Base-by-base conservation (phyloP, 768 basidiomycete genomes). In the Gymnopilus junonius region DNA sequence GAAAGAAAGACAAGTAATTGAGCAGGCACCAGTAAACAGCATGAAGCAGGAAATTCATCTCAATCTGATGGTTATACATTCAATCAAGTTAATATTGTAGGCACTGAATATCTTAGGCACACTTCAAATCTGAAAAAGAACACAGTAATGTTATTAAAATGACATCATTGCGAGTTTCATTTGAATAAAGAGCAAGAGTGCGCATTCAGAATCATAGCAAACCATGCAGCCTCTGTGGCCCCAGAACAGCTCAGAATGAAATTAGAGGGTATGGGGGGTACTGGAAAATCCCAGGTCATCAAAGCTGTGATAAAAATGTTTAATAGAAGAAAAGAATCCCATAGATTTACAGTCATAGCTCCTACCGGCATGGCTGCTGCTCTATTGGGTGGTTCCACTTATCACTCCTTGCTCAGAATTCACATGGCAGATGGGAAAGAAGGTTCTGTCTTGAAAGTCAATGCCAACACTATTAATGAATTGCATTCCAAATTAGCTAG, bases 111-210 rank as follows among this genome's bases (percentile, higher is more conserved):
- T 17, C 15, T 39, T 14, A 39, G 43, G 15, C 37, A 39, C 15
- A 17, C 37, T 39, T 39, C 37, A 39, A 39, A 12, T 4, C 37
- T 4, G 15, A 39, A 12, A 17, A 39, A 12, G 4, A 12, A 4
- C 8, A 17, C 4, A 39, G 37, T 14, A 39, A 39, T 17, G 37
- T 12, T 11, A 39, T 39, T 8, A 39, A 39, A 12, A 11, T 12
- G 15, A 39, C 37, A 39, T 39, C n/a, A 12, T 6, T 39, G n/a
- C 37, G 15, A 39, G 37, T 39, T 39, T 12, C 37, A 39, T n/a
- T 27, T 78, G 4, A 80, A 80, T 58, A 29, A 40, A 4, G 76
- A 77, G 50, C 77, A 79, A 61, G 60, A 72, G 8, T 40, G 73
- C 35, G 77, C 76, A 0, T 73, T 77, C n/a, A n/a, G n/a, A n/a